phyloP scores from a whole-genome alignment of 2,329 filamentous ascomycete genomes.

The Bimuria novae-zelandiae region DNA sequence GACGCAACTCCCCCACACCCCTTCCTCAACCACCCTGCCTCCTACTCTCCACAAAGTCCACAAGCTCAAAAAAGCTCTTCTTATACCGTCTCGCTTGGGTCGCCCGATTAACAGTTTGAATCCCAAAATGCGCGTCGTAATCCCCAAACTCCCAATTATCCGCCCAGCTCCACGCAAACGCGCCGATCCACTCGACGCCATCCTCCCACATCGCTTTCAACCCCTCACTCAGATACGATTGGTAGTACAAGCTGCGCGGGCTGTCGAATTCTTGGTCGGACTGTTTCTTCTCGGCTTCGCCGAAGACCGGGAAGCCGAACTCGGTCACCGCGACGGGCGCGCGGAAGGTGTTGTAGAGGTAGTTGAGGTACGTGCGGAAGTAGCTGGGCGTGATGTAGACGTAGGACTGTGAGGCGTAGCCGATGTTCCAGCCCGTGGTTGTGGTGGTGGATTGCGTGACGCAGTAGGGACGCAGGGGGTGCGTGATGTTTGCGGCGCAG shows the following conservation, averaged over 20 bases:
- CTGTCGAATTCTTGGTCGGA: conserved; percentile 60
- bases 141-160: conserved; percentile 64
- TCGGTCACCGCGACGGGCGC: conserved; percentile 57
- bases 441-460: conserved; percentile 54
- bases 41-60: conserved; percentile 55
- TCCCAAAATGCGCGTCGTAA: conserved; percentile 57
- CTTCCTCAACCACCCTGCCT: conserved; percentile 14
- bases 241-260: conserved; percentile 60
- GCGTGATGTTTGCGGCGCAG: conserved; percentile 54
- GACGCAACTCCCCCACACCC: no score
- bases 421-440: conserved; percentile 62
- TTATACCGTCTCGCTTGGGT: conserved; percentile 58
- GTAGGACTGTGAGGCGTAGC: conserved; percentile 60
- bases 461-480: conserved; percentile 58
- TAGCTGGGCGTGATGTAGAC: conserved; percentile 64
- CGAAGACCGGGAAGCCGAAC: conserved; percentile 62
- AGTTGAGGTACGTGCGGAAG: conserved; percentile 60
- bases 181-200: conserved; percentile 59
- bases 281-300: conserved; percentile 51
- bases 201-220: conserved; percentile 62
- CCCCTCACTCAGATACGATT: conserved; percentile 59
- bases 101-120: conserved; percentile 61
- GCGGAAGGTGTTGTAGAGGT: conserved; percentile 64
- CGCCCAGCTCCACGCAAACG: conserved; percentile 57
- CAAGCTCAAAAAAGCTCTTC: conserved; percentile 63